Base-by-base conservation (phyloP, 2,329 filamentous ascomycete species). In the Microsporum canis region DNA sequence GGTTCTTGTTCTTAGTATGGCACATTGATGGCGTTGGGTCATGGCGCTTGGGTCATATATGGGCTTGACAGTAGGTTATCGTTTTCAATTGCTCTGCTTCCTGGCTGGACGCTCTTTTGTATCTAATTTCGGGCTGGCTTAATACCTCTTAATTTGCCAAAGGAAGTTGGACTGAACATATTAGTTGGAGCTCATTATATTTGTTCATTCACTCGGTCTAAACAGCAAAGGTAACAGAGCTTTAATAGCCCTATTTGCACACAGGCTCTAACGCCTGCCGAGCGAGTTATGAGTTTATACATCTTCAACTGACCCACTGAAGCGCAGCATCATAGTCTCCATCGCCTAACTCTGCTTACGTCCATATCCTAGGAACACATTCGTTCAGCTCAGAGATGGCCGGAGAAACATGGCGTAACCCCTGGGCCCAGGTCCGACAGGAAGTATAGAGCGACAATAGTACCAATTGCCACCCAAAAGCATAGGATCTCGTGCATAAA, bases 11-110 rank as follows among this genome's bases (percentile, higher is more conserved):
- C 17, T 23, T 23, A 23, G 17, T 23, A 58, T 45, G 51, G 47
- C 49, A 55, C 49, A 23, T 53, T 39, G 51, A 60, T 33, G 47
- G 58, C 23, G 38, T 39, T n/a, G 41, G 47, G 51, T 55, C 36
- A 55, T 36, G 51, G 51, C 51, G 51, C 33, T 31, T 36, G 51
- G 51, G 7, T 55, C n/a, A 17, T 23, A 23, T 23, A 23, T 55
- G 17, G 14, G 5, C n/a, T 55, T 17, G 29, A 17, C 17, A 5
- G 12, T 12, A 34, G 51, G n/a, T 34, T 55, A 12, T 34, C 3
- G n/a, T 33, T 29, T 34, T 14, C 33, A 36, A 17, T 55, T n/a
- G 5, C 31, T n/a, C n/a, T 7, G 10, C 29, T 31, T 34, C 27
- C 31, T 14, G 8, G 45, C 17, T 12, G 12, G 49, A 53, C 12